Conservation (phyloP, 495 filamentous ascomycete genomes). For the Rusavskia elegans region DNA sequence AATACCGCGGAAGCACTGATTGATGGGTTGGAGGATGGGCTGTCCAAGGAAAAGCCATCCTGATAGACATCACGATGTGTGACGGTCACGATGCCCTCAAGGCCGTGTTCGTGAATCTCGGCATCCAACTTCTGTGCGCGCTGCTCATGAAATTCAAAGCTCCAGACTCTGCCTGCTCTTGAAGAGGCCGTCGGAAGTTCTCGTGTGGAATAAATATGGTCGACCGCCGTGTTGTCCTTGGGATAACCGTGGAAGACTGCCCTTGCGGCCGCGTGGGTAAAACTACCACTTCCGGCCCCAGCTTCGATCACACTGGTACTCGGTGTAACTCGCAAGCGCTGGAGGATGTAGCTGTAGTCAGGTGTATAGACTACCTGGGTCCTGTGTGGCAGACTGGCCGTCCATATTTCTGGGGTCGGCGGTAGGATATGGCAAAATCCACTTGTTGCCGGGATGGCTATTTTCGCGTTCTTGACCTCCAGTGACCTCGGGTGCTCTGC, state of each 20-base stretch:
- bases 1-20: slow-evolving; percentile 72
- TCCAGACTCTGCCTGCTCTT: slow-evolving; percentile 58
- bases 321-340: slow-evolving; percentile 66
- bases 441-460: slow-evolving; percentile 44
- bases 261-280: slow-evolving; percentile 78
- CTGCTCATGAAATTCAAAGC: slow-evolving; percentile 81
- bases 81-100: slow-evolving; percentile 58
- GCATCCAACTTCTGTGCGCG: slow-evolving; percentile 53
- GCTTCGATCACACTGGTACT: slow-evolving; percentile 79
- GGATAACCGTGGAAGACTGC: slow-evolving; percentile 80
- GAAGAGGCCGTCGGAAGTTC: neutral
- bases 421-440: slow-evolving; percentile 84
- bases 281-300: slow-evolving; percentile 85
- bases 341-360: slow-evolving; percentile 90
- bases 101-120: slow-evolving; percentile 60
- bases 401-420: slow-evolving; percentile 91
- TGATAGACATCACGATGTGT: slow-evolving; percentile 86
- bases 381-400: slow-evolving; percentile 71
- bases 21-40: slow-evolving; percentile 23
- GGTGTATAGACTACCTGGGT: slow-evolving; percentile 98
- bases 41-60: slow-evolving; percentile 51
- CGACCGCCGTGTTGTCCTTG: slow-evolving; percentile 5
- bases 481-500: slow-evolving; percentile 3
- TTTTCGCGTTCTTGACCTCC: slow-evolving; percentile 13
- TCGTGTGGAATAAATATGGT: neutral